Percentiles rank a stretch among this genome's conserved stretches.
Conservation (phyloP, 2,329 filamentous ascomycete species). For the Cytospora schulzeri region DNA sequence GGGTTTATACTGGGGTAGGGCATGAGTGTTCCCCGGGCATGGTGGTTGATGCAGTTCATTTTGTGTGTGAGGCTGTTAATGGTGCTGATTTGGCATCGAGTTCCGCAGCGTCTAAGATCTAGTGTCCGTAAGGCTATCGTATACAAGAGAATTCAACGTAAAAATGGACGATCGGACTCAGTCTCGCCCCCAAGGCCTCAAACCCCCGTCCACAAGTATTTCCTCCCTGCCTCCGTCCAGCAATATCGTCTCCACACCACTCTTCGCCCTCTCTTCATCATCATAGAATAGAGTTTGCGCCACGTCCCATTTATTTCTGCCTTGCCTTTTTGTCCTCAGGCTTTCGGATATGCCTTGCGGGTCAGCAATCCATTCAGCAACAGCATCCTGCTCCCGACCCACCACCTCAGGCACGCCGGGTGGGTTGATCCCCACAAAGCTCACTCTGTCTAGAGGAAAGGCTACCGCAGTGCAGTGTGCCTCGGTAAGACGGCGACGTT, state of each 20-base stretch:
- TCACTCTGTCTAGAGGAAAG: constrained; percentile 48
- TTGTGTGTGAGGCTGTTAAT: constrained; percentile 55
- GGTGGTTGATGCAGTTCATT: constrained; percentile 66
- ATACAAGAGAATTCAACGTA: background rate
- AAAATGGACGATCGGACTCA: background rate
- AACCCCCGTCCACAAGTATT: constrained; percentile 41
- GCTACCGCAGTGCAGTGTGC: constrained; percentile 66
- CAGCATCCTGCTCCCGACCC: constrained; percentile 36
- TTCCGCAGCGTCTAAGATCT: constrained; percentile 28
- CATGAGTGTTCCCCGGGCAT: constrained; percentile 71
- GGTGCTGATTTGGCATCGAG: constrained; percentile 35
- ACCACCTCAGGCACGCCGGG: constrained; percentile 39
- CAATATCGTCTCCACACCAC: constrained; percentile 42
- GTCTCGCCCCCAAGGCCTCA: constrained; percentile 39
- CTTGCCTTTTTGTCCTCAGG: constrained; percentile 50
- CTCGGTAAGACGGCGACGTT: constrained; percentile 62
- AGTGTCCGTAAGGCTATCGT: background rate
- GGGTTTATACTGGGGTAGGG: constrained; percentile 67
- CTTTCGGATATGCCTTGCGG: constrained; percentile 51
- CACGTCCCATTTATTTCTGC: constrained; percentile 52
- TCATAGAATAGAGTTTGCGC: constrained; percentile 48
- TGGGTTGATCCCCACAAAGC: constrained; percentile 67
- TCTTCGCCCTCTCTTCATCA: constrained; percentile 38
- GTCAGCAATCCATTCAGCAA: constrained; percentile 54
- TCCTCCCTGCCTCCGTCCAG: constrained; percentile 40